Evolutionary conservation across 78 protist species (phyloP), one percentile per base, ranked within the genome.

Genomic region (Guillardia theta): DNA sequence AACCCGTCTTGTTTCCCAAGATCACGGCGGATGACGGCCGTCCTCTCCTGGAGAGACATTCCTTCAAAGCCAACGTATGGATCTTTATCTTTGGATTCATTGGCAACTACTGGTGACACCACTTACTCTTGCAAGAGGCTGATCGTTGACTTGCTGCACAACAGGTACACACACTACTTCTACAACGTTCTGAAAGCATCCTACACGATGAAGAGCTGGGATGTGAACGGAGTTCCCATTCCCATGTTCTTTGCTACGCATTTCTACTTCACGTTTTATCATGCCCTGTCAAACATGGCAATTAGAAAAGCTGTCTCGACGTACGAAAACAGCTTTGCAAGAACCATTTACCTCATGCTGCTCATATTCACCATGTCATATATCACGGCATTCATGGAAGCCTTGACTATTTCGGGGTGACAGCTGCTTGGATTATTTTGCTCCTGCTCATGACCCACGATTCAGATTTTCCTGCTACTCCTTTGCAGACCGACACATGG

Each of bases 141-240:
- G 4, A 30, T 58, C 70, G 70, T 15, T 50, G 70, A 58, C 27
- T 24, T 6, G 27, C 70, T 15, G 58, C 10, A 21, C 18, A 5
- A 30, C 53, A 92, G 93, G 93, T 92, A 92, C 62, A 92, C 93
- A 21, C 93, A 92, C 37, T 92, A 92, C 93, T 92, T 92, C 76
- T 92, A 92, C 64, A 92, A 92, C 43, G 93, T 92, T 33, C 78
- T 92, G 36, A 53, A 92, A 8, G 93, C 93, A 2, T 53, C 50
- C 36, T 92, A 92, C 93, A 48, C 1, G 37, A 45, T 92, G 93
- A 70, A 70, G 83, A 70, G 83, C 83, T 70, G 83, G 83, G 58
- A 48, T 6, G 37, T 88, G 92, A 88, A 88, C 50, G 58, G 50
- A 22, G 58, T 92, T 21, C 93, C 93, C 9, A 92, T 92, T 39